Percentiles rank a stretch among this genome's conserved stretches.
Conservation (phyloP, 2,329 filamentous ascomycete genomes). For the Exophiala bonariae region DNA sequence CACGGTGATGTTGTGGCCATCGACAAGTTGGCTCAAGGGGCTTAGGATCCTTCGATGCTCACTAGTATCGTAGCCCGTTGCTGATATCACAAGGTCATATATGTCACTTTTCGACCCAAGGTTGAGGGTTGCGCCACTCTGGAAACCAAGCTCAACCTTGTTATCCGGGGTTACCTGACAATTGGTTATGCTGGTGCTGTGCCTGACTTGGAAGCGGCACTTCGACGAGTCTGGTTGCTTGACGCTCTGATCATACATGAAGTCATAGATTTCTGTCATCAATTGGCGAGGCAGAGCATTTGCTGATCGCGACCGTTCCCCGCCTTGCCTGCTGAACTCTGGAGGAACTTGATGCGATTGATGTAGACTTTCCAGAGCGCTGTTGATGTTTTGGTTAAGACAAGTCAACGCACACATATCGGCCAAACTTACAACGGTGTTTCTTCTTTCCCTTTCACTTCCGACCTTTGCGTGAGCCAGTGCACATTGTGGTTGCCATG, state of each 20-base stretch:
- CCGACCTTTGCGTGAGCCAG: conserved; percentile 19
- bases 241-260: conserved; percentile 20
- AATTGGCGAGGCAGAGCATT: neutral
- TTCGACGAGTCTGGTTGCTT: conserved; percentile 20
- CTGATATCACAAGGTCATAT: conserved; percentile 23
- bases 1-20: conserved; percentile 12
- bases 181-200: conserved; percentile 7
- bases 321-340: no score
- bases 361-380: no score
- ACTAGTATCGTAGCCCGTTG: conserved; percentile 18
- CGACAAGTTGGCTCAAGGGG: conserved; percentile 10
- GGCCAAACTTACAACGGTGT: conserved; percentile 20
- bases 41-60: conserved; percentile 13
- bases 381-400: no score
- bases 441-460: conserved; percentile 5
- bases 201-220: conserved; percentile 21
- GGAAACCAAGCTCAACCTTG: conserved; percentile 4
- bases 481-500: conserved; percentile 14
- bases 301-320: no score
- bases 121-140: neutral
- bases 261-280: conserved; percentile 17
- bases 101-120: neutral
- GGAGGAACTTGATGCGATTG: neutral
- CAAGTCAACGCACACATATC: no score
- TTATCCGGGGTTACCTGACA: conserved; percentile 4